These are phyloP conservation scores for Trichocomaceae sp. DNA, from an alignment of 2,329 filamentous ascomycete species.

Conservation along the genomic window DNA sequence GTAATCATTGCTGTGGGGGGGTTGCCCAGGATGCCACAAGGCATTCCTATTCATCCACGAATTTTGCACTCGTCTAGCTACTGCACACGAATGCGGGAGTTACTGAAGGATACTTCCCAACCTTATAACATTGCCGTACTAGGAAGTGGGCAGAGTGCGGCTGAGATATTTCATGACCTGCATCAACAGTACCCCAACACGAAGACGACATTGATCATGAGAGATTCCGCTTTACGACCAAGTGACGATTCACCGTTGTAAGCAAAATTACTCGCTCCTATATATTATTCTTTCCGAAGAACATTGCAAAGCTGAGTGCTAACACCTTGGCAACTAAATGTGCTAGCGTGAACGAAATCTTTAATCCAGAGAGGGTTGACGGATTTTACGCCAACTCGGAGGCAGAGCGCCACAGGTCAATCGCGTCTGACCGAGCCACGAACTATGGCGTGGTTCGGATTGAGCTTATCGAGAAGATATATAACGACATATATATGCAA, in stretches of 20 bases:
- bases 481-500: slow-evolving; percentile 82
- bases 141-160: slow-evolving; percentile 84
- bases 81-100: slow-evolving; percentile 40
- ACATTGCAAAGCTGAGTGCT: neutral
- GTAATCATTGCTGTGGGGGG: slow-evolving; percentile 62
- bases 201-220: slow-evolving; percentile 70
- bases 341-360: slow-evolving; percentile 82
- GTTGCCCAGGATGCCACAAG: slow-evolving; percentile 62
- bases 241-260: slow-evolving; percentile 96
- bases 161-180: slow-evolving; percentile 90
- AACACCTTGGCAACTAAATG: slow-evolving; percentile 3
- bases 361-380: slow-evolving; percentile 81
- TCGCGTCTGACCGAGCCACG: slow-evolving; percentile 70
- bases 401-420: slow-evolving; percentile 52
- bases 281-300: neutral
- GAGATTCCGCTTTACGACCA: slow-evolving; percentile 73
- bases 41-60: slow-evolving; percentile 61
- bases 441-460: slow-evolving; percentile 94
- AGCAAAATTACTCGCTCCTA: too few species aligned
- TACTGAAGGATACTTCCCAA: slow-evolving; percentile 34
- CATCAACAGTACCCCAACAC: slow-evolving; percentile 76
- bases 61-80: slow-evolving; percentile 89
- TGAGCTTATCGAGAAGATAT: slow-evolving; percentile 82
- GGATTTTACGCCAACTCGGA: slow-evolving; percentile 63
- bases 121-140: slow-evolving; percentile 73